Evolutionary conservation across 371 early-diverging fungal species (phyloP).

Genomic region (Choanephora cucurbitarum): DNA sequence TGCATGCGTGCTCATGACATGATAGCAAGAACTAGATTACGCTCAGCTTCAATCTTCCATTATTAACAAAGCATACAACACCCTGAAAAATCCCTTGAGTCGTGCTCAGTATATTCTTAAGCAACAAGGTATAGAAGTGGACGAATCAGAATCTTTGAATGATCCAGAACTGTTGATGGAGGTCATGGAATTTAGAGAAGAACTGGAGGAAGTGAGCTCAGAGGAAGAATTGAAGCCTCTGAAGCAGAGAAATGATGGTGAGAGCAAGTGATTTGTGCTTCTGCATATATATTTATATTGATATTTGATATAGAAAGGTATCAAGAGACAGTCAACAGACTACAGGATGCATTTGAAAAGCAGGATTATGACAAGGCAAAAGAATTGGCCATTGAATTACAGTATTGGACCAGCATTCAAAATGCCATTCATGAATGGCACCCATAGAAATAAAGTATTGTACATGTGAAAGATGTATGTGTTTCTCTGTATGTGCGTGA

Average conservation of each 20-base stretch:
- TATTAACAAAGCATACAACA: conserved; percentile 86
- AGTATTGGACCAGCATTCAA: conserved; percentile 70
- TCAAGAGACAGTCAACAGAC: conserved; percentile 34
- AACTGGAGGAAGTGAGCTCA: conserved; percentile 63
- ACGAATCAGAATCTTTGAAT: conserved; percentile 68
- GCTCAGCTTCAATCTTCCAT: conserved; percentile 82
- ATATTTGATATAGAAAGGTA: conserved; percentile 32
- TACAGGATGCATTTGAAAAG: conserved; percentile 54
- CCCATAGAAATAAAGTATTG: conserved; percentile 14
- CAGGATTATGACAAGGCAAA: conserved; percentile 59
- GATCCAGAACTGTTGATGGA: conserved; percentile 81
- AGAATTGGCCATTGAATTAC: conserved; percentile 61
- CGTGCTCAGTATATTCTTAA: conserved; percentile 82
- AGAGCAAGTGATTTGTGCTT: background rate
- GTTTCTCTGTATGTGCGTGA: conserved; percentile 10
- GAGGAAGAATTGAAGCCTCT: conserved; percentile 18
- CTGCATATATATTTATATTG: background rate
- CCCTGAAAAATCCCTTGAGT: conserved; percentile 74
- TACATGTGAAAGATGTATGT: background rate
- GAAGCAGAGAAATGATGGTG: conserved; percentile 32
- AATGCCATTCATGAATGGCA: conserved; percentile 59
- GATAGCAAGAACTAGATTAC: conserved; percentile 68
- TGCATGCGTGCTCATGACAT: background rate
- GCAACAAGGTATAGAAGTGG: conserved; percentile 58
- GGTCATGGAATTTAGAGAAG: conserved; percentile 79